Base-by-base conservation (phyloP, 164 flowering plant species). In the grape (Vitis vinifera) region DNA sequence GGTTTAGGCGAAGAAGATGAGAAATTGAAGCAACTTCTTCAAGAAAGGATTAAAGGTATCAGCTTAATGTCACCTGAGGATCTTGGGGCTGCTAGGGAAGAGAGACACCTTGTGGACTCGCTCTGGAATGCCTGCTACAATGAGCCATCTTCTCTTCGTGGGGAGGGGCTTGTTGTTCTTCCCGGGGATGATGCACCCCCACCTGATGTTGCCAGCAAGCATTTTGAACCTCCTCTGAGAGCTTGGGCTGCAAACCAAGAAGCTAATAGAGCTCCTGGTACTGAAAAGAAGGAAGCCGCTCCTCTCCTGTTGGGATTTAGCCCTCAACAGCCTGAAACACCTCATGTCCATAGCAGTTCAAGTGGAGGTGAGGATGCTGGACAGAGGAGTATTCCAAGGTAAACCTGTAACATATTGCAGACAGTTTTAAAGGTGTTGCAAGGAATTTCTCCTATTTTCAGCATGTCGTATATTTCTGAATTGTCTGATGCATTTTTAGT, bases 21-120 rank as follows among this genome's bases (percentile, higher is more conserved):
- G 65, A 90, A 86, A 65, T 53, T 96, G 70, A 93, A 88, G 80
- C 87, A 85, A 68, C 67, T 93, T 12, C 91, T 96, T 16, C 80
- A 88, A 70, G 91, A 85, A 9, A 77, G 98, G n/a, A 84, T 96
- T 1, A 78, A 81, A n/a, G 82, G 73, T 9, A 93, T 96, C 62
- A 85, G 87, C 66, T 63, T 70, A 51, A 88, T 93, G 99, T 78
- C 86, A 27, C 55, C 80, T 4, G 99, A 92, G 13, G 98, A 92
- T 68, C 89, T 92, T 44, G 87, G 87, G n/a, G 94, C 98, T 15
- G 88, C 85, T 1, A 85, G 58, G 75, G 99, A 96, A 71, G 99
- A 96, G 81, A 84, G 97, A 72, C 92, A 86, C 19, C 97, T 96
- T 44, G 89, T 92, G 27, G 99, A 96, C 63, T 80, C 91, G 3